Percentiles rank a stretch among this genome's conserved stretches.
Evolutionary conservation across 225 moss, liverwort and hornwort species (phyloP).

Genomic region (Anthoceros angustus): DNA sequence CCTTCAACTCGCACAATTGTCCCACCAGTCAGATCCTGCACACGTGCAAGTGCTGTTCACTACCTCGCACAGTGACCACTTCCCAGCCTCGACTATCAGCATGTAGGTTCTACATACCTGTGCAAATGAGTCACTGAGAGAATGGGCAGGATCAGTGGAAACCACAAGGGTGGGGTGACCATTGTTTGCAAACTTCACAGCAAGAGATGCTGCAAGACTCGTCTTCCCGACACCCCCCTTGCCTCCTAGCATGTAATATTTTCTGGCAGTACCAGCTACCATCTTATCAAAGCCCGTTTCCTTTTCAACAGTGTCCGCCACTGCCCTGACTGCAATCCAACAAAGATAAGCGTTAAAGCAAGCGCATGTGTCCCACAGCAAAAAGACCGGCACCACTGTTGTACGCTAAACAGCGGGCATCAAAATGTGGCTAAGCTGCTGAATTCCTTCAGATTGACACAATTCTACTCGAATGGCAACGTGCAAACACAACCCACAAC

Average conservation of each 20-base stretch:
- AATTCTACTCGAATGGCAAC: too few species aligned
- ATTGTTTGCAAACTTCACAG: slow-evolving; percentile 83
- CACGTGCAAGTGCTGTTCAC: not conserved
- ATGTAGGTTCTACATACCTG: slow-evolving; percentile 25
- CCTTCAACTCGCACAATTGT: slow-evolving; percentile 74
- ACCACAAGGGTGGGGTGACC: slow-evolving; percentile 95
- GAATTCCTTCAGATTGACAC: too few species aligned
- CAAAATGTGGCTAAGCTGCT: too few species aligned
- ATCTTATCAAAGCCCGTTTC: slow-evolving; percentile 64
- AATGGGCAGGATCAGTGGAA: slow-evolving; percentile 88
- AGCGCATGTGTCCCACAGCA: too few species aligned
- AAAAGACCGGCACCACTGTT: too few species aligned
- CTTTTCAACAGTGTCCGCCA: slow-evolving; percentile 52
- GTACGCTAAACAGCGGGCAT: too few species aligned
- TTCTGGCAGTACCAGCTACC: slow-evolving; percentile 56
- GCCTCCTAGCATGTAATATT: slow-evolving; percentile 90
- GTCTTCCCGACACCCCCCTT: slow-evolving; percentile 98
- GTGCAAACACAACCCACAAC: too few species aligned
- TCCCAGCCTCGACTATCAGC: not conserved
- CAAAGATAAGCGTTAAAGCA: not conserved
- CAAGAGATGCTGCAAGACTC: slow-evolving; percentile 80
- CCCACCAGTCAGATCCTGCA: slow-evolving; percentile 77
- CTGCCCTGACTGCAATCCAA: slow-evolving; percentile 26
- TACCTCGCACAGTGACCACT: not conserved
- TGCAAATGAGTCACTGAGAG: slow-evolving; percentile 90